Evolutionary conservation across 1,139 yeast species (phyloP).

Genomic region (Tardiomyces blankii): DNA sequence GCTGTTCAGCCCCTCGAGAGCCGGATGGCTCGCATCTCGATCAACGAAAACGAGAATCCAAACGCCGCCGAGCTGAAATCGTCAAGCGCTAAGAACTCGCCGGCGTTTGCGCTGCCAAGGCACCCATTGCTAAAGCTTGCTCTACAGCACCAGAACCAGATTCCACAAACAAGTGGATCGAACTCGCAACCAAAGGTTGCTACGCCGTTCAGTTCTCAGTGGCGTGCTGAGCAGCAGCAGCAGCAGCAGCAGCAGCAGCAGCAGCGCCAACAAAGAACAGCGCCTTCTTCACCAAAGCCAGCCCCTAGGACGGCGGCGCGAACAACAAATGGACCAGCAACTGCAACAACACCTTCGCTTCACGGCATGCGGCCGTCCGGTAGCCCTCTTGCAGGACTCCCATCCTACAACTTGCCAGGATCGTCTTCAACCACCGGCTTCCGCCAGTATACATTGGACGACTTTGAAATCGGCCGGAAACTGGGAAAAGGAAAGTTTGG

Average conservation of each 20-base stretch:
- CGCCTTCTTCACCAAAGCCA: not conserved
- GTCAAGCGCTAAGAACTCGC: not conserved
- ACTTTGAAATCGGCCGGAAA: slow-evolving; percentile 75
- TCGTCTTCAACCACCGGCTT: not conserved
- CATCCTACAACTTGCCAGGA: too few relatives aligned
- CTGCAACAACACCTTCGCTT: slow-evolving; percentile 11
- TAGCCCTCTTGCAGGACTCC: slow-evolving; percentile 6
- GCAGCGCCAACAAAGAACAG: slow-evolving; percentile 10
- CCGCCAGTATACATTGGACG: slow-evolving; percentile 32
- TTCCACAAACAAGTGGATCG: slow-evolving; percentile 7
- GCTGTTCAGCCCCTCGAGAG: too few relatives aligned
- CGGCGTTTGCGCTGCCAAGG: slow-evolving; percentile 6
- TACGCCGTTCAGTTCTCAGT: slow-evolving; percentile 1
- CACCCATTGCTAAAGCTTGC: slow-evolving; percentile 22
- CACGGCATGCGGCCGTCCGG: slow-evolving; percentile 12
- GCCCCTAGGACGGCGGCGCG: too few relatives aligned
- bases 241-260: slow-evolving; percentile 7
- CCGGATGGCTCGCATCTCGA: too few relatives aligned
- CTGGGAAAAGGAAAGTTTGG: slow-evolving; percentile 94
- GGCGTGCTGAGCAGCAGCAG: slow-evolving; percentile 5
- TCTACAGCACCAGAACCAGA: slow-evolving; percentile 18
- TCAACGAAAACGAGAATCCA: slow-evolving; percentile 2
- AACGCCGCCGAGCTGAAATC: slow-evolving; percentile 1
- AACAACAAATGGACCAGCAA: too few relatives aligned
- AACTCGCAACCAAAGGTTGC: slow-evolving; percentile 3